Evolutionary conservation across 139 green algal genomes (phyloP), one percentile per base, ranked within the genome.

Genomic region (Chlamydomonas urium): DNA sequence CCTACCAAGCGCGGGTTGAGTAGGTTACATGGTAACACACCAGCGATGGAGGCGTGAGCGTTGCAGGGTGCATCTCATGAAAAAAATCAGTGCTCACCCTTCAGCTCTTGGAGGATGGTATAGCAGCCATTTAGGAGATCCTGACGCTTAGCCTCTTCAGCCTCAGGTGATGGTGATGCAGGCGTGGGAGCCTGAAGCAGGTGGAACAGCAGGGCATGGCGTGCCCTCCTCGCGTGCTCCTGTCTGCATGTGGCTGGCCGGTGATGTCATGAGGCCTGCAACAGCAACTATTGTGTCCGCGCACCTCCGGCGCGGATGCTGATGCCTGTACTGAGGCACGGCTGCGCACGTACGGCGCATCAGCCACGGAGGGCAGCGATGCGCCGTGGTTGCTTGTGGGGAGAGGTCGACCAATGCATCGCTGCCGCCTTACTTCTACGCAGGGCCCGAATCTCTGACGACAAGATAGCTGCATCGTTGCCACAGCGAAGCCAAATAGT

Each of bases 31-130:
- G 42, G 42, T 14, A n/a, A 50, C 42, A 50, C 10, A 50, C 14
- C 42, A 50, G 42, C 42, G 42, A 50, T 8, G 42, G 8, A 50
- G n/a, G n/a, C n/a, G 42, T 50, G 42, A 14, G 14, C 42, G 8
- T 50, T 50, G 42, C 8, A 14, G 42, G 17, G 45, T 21, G 45
- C 45, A 56, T 26, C 17, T 56, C 21, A 26, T 56, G 45, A 56
- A 17, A 56, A 56, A 56, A 56, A 56, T 56, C 45, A 17, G 17
- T 26, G 17, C n/a, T 32, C 53, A 63, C 53, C 53, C 29, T 63
- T 63, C 53, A 63, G 26, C 53, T 63, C 53, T 33, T 14, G 10
- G 6, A 63, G 10, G 10, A 63, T 63, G 53, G 53, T 63, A 8
- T 14, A 36, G 53, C 53, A 63, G 21, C 53, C 53, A 31, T 32